Percentiles rank a stretch among this genome's conserved stretches.
Evolutionary conservation across 495 filamentous ascomycete species (phyloP).

Genomic region (Xylona heveae): DNA sequence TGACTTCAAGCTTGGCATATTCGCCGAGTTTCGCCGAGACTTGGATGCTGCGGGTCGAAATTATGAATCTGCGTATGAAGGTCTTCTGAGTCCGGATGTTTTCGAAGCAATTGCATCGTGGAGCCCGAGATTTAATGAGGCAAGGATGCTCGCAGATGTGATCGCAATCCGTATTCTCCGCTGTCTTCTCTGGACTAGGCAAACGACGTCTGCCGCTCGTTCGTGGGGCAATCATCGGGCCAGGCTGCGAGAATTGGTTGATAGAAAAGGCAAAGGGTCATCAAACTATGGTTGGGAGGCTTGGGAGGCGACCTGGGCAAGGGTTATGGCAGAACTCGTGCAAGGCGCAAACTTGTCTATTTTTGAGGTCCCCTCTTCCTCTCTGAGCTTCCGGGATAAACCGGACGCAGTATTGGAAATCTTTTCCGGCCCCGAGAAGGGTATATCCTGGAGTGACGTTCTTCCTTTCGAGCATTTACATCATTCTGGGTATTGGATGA

Average conservation of each 20-base stretch:
- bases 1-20: slow-evolving; percentile 76
- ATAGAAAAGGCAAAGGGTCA: slow-evolving; percentile 63
- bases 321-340: slow-evolving; percentile 63
- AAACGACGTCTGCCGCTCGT: slow-evolving; percentile 50
- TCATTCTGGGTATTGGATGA: slow-evolving; percentile 75
- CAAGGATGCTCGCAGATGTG: slow-evolving; percentile 56
- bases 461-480: slow-evolving; percentile 61
- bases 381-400: slow-evolving; percentile 12
- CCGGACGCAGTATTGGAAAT: too few species aligned
- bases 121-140: slow-evolving; percentile 72
- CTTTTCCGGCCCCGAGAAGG: slow-evolving; percentile 47
- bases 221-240: slow-evolving; percentile 55
- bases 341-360: slow-evolving; percentile 30
- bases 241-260: slow-evolving; percentile 49
- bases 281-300: slow-evolving; percentile 71
- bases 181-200: slow-evolving; percentile 54
- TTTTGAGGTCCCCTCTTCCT: slow-evolving; percentile 12
- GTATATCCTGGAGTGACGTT: slow-evolving; percentile 35
- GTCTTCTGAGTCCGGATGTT: slow-evolving; percentile 54
- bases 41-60: slow-evolving; percentile 67
- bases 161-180: slow-evolving; percentile 59
- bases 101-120: slow-evolving; percentile 74
- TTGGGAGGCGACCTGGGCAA: slow-evolving; percentile 70
- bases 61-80: slow-evolving; percentile 69
- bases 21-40: slow-evolving; percentile 79